Conservation (phyloP, 179 eudicot species). For the Silene coronaria region DNA sequence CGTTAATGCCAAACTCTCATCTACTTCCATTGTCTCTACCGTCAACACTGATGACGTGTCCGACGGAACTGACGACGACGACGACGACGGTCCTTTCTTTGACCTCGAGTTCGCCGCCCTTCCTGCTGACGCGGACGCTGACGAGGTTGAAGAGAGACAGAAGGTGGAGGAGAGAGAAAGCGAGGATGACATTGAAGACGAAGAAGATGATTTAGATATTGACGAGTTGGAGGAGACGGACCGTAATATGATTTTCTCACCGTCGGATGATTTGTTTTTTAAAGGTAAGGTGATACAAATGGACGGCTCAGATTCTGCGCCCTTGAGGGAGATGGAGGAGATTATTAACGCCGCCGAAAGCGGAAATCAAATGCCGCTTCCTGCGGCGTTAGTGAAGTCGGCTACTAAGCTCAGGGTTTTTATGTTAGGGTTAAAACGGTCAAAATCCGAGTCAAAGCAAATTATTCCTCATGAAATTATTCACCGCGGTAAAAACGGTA, state of each 20-base stretch:
- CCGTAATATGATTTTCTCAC: conserved; percentile 31
- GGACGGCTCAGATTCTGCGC: conserved; percentile 28
- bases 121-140: conserved; percentile 26
- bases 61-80: conserved; percentile 17
- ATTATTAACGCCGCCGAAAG: conserved; percentile 1
- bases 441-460: conserved; percentile 33
- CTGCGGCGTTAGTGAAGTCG: conserved; percentile 34
- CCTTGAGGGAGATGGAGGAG: conserved; percentile 3
- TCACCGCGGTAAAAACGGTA: not conserved
- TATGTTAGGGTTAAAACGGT: conserved; percentile 50
- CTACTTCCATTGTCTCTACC: conserved; percentile 1
- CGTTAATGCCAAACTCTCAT: conserved; percentile 11
- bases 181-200: conserved; percentile 20
- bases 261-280: conserved; percentile 53
- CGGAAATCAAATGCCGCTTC: conserved; percentile 23
- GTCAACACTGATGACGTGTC: conserved; percentile 3
- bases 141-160: conserved; percentile 6
- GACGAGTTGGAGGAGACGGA: conserved; percentile 14
- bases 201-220: conserved; percentile 12
- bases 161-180: conserved; percentile 10
- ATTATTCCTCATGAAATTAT: conserved; percentile 10
- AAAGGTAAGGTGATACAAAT: conserved; percentile 37
- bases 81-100: conserved; percentile 55
- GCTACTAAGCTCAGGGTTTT: conserved; percentile 48
- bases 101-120: conserved; percentile 52